A percentile compares a stretch with the other conserved stretches of the same genome.
These are phyloP conservation scores for Talaromyces verruculosus DNA, from an alignment of 2,329 filamentous ascomycete species.

Conservation along the genomic window DNA sequence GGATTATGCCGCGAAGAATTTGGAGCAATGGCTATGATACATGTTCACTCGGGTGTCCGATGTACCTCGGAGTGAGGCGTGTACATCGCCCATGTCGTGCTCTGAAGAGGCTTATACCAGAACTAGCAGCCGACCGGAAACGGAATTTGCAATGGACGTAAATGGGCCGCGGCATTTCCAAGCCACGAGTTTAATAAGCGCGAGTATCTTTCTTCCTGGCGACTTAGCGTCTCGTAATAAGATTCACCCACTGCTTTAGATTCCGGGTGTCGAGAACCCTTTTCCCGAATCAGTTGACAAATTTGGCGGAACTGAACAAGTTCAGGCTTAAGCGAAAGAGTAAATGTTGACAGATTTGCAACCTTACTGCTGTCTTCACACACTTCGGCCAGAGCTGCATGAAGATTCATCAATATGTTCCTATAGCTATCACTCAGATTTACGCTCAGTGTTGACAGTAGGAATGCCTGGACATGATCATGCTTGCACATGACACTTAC, in stretches of 20 bases:
- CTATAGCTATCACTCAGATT: background rate
- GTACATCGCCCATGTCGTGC: no score
- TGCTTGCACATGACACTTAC: background rate
- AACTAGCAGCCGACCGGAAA: no score
- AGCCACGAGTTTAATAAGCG: no score
- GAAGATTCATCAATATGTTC: background rate
- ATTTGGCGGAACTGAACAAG: background rate
- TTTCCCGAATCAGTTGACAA: background rate
- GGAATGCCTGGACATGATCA: background rate
- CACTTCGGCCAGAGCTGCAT: no score
- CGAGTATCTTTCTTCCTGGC: no score
- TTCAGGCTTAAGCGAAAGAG: background rate
- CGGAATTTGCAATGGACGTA: no score
- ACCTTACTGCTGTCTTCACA: background rate
- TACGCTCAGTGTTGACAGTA: background rate
- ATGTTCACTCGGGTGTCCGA: background rate
- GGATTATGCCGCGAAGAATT: slow-evolving; percentile 23
- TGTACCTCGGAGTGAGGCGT: no score
- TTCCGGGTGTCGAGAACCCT: no score
- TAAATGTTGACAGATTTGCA: background rate
- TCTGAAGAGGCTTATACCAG: no score
- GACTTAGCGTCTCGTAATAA: background rate
- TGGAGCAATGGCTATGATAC: background rate
- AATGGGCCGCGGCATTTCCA: no score
- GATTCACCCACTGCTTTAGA: background rate